Percentiles rank a stretch among this genome's conserved stretches.
These are phyloP conservation scores for Centrapalus pauciflorus DNA, from an alignment of 129 eudicot genomes.

Conservation along the genomic window DNA sequence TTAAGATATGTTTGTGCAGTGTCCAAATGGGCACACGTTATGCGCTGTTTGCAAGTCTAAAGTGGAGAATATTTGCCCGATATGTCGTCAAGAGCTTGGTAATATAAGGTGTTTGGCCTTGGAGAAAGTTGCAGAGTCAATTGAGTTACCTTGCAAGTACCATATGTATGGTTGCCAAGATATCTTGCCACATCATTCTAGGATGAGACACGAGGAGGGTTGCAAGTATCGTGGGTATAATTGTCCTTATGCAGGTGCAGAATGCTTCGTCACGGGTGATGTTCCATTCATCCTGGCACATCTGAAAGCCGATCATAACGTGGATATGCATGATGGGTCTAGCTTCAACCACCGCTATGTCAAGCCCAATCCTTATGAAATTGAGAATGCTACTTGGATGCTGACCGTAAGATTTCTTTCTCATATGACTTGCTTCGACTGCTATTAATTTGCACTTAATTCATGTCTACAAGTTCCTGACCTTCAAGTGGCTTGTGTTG, in stretches of 20 bases:
- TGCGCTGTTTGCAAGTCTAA: constrained; percentile 48
- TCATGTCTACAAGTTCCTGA: background rate
- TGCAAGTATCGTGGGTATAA: constrained; percentile 54
- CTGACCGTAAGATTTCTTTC: constrained; percentile 41
- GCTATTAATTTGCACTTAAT: background rate
- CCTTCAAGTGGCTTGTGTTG: background rate
- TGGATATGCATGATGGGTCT: constrained; percentile 57
- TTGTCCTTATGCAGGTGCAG: constrained; percentile 66
- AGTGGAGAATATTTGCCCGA: constrained; percentile 50
- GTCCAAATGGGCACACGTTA: constrained; percentile 64
- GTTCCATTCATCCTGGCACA: constrained; percentile 48
- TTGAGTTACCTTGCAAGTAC: constrained; percentile 59
- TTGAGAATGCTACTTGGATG: constrained; percentile 71
- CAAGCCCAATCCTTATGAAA: constrained; percentile 53
- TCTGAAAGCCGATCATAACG: constrained; percentile 46
- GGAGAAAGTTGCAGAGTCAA: constrained; percentile 57
- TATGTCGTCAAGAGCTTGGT: constrained; percentile 52
- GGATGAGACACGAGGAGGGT: constrained; percentile 43
- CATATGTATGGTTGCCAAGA: constrained; percentile 50
- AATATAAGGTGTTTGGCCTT: constrained; percentile 63
- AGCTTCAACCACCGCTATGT: constrained; percentile 61
- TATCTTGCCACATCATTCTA: constrained; percentile 36
- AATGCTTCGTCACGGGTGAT: constrained; percentile 48
- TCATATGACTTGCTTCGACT: too few species aligned
- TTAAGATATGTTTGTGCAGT: constrained; percentile 20